These are phyloP conservation scores for Pulveroboletus sp. DNA, from an alignment of 768 basidiomycete species.

Conservation along the genomic window DNA sequence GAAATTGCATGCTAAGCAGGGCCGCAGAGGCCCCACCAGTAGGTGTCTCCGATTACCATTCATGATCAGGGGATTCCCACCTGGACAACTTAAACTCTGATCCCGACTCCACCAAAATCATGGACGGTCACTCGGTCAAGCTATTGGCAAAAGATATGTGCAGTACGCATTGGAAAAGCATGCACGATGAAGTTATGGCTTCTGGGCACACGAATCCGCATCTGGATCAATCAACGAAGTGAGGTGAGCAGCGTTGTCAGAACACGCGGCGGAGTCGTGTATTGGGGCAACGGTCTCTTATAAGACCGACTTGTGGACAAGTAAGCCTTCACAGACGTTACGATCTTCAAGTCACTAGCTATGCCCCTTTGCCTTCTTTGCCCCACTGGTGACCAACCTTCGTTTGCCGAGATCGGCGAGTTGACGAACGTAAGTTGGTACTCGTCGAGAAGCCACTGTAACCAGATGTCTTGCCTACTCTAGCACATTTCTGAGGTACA, in stretches of 20 bases:
- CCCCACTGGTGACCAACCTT: constrained; percentile 20
- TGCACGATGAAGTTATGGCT: constrained; percentile 18
- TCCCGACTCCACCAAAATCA: background rate
- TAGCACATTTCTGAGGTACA: constrained; percentile 25
- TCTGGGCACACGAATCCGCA: constrained; percentile 19
- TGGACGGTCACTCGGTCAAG: background rate
- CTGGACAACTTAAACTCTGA: constrained; percentile 1
- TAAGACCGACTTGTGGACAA: constrained; percentile 21
- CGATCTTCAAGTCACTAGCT: constrained; percentile 12
- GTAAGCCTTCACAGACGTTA: constrained; percentile 10
- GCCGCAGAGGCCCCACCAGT: too few relatives aligned
- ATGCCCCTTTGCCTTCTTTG: constrained; percentile 27
- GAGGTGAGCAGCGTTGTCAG: constrained; percentile 25
- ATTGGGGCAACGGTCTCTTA: constrained; percentile 31
- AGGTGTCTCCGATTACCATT: too few relatives aligned
- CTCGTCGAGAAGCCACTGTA: background rate
- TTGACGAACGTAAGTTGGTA: constrained; percentile 16
- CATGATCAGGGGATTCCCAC: constrained; percentile 22
- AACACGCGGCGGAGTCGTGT: constrained; percentile 34
- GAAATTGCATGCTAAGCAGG: too few relatives aligned
- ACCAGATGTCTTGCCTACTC: constrained; percentile 4
- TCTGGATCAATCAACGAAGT: constrained; percentile 21
- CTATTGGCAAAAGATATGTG: constrained; percentile 9
- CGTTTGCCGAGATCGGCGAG: constrained; percentile 16
- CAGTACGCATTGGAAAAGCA: constrained; percentile 23